These are phyloP conservation scores for Gloeopeniophorella convolvens DNA, from an alignment of 768 basidiomycete species.

Conservation along the genomic window DNA sequence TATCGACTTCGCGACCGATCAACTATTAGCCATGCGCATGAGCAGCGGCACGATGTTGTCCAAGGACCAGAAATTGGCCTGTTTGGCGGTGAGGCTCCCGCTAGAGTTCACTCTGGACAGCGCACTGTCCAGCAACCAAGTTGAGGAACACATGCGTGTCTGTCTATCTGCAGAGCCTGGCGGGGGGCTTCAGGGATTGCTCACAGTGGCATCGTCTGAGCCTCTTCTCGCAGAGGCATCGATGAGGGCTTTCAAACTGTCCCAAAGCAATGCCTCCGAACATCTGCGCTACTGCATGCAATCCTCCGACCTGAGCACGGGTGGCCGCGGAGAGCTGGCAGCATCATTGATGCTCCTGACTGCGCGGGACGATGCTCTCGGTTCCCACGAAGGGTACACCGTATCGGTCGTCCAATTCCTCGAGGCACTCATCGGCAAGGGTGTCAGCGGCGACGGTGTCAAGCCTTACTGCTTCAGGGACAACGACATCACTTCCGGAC, in stretches of 20 bases:
- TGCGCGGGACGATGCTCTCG: slow-evolving; percentile 24
- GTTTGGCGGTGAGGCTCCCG: slow-evolving; percentile 23
- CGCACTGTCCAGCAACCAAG: slow-evolving; percentile 24
- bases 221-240: no score
- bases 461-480: no score
- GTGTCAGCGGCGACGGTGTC: no score
- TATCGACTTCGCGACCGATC: slow-evolving; percentile 9
- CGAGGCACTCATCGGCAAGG: no score
- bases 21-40: slow-evolving; percentile 7
- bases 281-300: neutral
- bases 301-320: slow-evolving; percentile 20
- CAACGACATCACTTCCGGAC: no score
- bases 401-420: slow-evolving; percentile 1
- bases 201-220: slow-evolving; percentile 24
- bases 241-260: slow-evolving; percentile 30
- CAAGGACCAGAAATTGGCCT: slow-evolving; percentile 4
- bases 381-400: slow-evolving; percentile 19
- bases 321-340: slow-evolving; percentile 24
- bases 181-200: slow-evolving; percentile 20
- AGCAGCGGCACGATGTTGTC: no score
- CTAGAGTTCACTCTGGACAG: slow-evolving; percentile 25
- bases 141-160: slow-evolving; percentile 30
- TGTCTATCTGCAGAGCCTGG: slow-evolving; percentile 18
- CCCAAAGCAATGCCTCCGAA: slow-evolving; percentile 7
- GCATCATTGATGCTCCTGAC: slow-evolving; percentile 19